Evolutionary conservation across 805 yeast species (phyloP).

Genomic region (Yarrowia sp.): DNA sequence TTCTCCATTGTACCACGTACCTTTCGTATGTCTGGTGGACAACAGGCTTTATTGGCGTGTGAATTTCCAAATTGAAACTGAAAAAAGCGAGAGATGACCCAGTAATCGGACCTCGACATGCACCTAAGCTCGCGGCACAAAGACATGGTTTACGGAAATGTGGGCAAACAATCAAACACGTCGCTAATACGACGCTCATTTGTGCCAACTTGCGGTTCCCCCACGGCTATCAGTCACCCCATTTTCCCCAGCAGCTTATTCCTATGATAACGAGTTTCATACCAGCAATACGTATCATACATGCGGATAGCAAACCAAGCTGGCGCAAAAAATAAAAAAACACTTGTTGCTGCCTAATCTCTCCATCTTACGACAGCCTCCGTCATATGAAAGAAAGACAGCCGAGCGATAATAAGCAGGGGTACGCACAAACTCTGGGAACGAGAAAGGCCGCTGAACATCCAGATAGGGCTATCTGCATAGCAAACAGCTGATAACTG

Average conservation of each 20-base stretch:
- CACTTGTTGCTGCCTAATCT: neutral
- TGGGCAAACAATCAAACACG: too few species aligned
- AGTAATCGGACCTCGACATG: too few species aligned
- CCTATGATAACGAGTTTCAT: neutral
- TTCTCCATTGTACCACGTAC: neutral
- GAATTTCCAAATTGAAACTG: neutral
- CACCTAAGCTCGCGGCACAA: too few species aligned
- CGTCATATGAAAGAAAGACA: neutral
- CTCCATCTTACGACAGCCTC: neutral
- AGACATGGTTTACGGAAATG: too few species aligned
- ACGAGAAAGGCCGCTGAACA: too few species aligned
- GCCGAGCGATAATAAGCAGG: neutral
- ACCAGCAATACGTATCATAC: neutral
- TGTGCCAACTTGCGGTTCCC: too few species aligned
- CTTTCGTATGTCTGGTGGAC: neutral
- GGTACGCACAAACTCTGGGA: neutral
- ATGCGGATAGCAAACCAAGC: neutral
- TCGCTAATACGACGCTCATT: too few species aligned
- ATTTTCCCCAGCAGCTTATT: neutral
- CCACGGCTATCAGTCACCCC: too few species aligned
- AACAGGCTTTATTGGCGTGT: neutral
- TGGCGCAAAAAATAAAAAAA: neutral
- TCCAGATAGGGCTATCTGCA: too few species aligned
- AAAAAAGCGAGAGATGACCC: neutral
- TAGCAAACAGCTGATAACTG: too few species aligned